Evolutionary conservation across 176 grass and related monocot genomes (phyloP), one percentile per base, ranked within the genome.

Genomic region (Echinochloa phyllopogon): DNA sequence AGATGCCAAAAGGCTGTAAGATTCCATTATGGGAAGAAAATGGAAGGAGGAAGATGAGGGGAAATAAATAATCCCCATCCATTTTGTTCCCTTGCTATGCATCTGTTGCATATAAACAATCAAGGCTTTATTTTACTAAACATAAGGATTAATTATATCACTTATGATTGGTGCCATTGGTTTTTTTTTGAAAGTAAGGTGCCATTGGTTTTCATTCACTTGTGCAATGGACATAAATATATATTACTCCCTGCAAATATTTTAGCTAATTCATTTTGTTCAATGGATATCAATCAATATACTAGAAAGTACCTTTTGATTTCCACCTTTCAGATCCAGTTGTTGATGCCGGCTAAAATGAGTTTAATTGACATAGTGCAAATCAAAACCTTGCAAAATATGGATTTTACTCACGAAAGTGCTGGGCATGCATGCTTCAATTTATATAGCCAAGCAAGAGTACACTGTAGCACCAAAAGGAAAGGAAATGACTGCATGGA

Each of bases 1-100:
- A 74, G 88, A 79, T 86, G 88, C 84, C 69, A 83, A 78, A 86
- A 90, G 79, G 88, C 88, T 87, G 84, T 87, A 66, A 90, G 88
- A 90, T 83, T 90, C 88, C 33, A 18, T 14, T 12, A 74, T 67
- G 88, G 66, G 10, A 61, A 78, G 61, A 83, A 25, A 68, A 79
- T 83, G 58, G 47, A 70, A 2, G 25, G 59, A 47, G 70, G 72
- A 52, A 38, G 53, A 56, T 63, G 60, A 57, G 33, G 0, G 25
- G 21, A 49, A 72, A 33, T 50, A 50, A 72, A 85, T 72, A 72
- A 79, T 44, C 16, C 59, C 11, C 33, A 39, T 45, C 79, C 67
- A 42, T 59, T 87, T 90, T 90, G 84, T 79, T 66, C 79, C 41
- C 67, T 87, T 86, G 73, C 48, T 65, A 27, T 60, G 79, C 79